Conservation (phyloP, 495 filamentous ascomycete genomes). For the Penicilliopsis zonata region DNA sequence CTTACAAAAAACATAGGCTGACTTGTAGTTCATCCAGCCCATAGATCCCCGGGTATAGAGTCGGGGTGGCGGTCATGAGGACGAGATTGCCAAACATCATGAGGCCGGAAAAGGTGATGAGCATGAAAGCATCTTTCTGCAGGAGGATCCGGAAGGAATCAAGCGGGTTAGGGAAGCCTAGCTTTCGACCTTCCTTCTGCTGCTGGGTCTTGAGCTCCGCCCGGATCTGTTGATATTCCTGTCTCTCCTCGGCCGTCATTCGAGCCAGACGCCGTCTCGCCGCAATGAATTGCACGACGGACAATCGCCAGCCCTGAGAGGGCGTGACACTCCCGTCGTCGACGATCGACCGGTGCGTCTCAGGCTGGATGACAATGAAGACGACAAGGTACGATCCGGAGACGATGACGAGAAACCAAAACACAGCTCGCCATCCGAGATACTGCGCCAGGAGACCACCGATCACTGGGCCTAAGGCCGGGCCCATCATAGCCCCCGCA, state of each 20-base stretch:
- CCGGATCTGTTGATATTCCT: constrained; percentile 12
- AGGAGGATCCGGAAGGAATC: constrained; percentile 47
- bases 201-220: constrained; percentile 10
- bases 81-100: constrained; percentile 41
- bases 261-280: constrained; percentile 8
- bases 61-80: constrained; percentile 38
- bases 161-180: constrained; percentile 55
- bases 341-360: constrained; percentile 59
- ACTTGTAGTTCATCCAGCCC: constrained; percentile 54
- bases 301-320: constrained; percentile 20
- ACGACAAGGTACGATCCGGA: constrained; percentile 18
- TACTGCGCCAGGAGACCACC: constrained; percentile 25
- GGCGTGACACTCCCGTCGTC: constrained; percentile 44
- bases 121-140: constrained; percentile 51
- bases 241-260: constrained; percentile 9
- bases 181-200: constrained; percentile 28
- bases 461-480: constrained; percentile 27
- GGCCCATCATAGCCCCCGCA: constrained; percentile 12
- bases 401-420: constrained; percentile 32
- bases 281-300: constrained; percentile 28
- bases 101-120: constrained; percentile 44
- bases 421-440: constrained; percentile 29
- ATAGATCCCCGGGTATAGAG: constrained; percentile 51
- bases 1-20: constrained; percentile 36
- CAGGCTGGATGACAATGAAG: constrained; percentile 45